Evolutionary conservation across 2,329 filamentous ascomycete species (phyloP), one percentile per base, ranked within the genome.

Genomic region (Thelonectria discophora): DNA sequence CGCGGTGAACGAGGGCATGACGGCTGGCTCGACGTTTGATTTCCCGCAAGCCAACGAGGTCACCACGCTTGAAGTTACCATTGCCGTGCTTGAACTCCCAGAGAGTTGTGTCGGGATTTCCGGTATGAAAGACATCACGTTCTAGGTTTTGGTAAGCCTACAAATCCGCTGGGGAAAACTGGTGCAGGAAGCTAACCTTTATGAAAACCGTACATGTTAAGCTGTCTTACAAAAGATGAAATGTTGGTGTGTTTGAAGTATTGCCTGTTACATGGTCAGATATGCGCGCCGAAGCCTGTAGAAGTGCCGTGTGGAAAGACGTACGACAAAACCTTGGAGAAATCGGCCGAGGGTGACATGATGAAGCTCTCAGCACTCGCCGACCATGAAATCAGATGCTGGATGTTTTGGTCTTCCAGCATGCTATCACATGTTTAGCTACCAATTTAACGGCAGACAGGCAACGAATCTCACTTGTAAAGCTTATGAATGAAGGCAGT

Each of bases 181-280:
- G 27, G 39, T 15, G 5, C 40, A 47, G 43, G 54, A 20, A 18
- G 72, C 75, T 48, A 70, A 96, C 94, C 94, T 91, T 99, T 99
- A 76, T 99, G 95, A 78, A 99, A 99, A 7, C 95, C 95, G 72
- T 99, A 99, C 95, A 99, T 99, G 76, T 99, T 99, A 52, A 99
- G 81, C 79, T 99, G 95, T 50, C 95, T 88, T 51, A 99, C 95
- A 76, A 99, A 99, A 1, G 95, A 98, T 11, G 95, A 98, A 63
- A 98, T 97, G 74, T 99, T 99, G 69, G 94, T 99, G 76, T 99
- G 95, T 74, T 99, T 99, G 78, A 99, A 99, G 76, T 99, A 99
- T 87, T 97, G 93, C 56, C 94, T 97, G 72, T 37, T 7, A n/a
- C 52, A 21, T 45, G 24, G 24, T 69, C 42, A 69, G 65, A 21